Base-by-base conservation (phyloP, 768 basidiomycete genomes). In the Podaxis sp. region DNA sequence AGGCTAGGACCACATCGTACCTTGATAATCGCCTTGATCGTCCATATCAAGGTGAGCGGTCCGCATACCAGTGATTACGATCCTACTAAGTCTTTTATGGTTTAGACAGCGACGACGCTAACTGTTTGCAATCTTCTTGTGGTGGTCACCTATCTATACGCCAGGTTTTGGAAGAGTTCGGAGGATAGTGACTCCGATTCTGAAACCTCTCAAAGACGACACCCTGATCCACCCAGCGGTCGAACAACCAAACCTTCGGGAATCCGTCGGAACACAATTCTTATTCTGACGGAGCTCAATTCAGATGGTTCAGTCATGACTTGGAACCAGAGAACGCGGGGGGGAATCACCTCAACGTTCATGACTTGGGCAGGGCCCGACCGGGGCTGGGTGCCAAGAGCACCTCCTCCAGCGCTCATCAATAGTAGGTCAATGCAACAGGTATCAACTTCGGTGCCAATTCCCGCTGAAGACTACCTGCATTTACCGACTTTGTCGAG, bases 41-140 rank as follows among this genome's bases (percentile, higher is more conserved):
- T 54, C 8, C 52, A 61, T 40, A 40, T 61, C 52, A 61, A 61
- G 30, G 60, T 54, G 49, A 46, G 60, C 17, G 9, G 4, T 24
- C 26, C 1, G 5, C 24, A 15, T 13, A 2, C 17, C 39, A 13
- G 42, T 17, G 4, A 4, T 28, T 46, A 15, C 9, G 3, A n/a
- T 33, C 26, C 12, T 17, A 22, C n/a, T 33, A 11, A 54, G 7
- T 22, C 17, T 7, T 5, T 42, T 9, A 9, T 22, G 11, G 54
- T n/a, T 13, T 36, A 54, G 60, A n/a, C 52, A 12, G 28, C 60
- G 3, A 48, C 33, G 6, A 61, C 60, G 5, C 9, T 61, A 30
- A 61, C 53, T n/a, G 60, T 61, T 12, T 61, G 40, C 28, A 61
- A 61, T 22, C 60, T 61, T n/a, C 40, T 54, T 3, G 52, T 61